Evolutionary conservation across 768 basidiomycete species (phyloP).

Genomic region (Crassisporium funariophilum): DNA sequence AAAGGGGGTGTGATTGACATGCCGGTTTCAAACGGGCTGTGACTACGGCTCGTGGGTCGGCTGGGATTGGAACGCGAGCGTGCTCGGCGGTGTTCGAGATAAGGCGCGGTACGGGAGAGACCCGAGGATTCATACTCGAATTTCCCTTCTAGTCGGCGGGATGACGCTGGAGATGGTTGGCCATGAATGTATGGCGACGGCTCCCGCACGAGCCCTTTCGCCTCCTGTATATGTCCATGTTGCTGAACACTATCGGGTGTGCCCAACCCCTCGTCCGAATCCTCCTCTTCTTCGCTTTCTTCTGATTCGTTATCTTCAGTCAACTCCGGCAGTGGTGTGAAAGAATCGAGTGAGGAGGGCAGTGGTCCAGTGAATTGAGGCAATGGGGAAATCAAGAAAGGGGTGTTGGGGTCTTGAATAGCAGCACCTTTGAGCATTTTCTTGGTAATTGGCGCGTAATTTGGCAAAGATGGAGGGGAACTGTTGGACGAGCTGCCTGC

Average conservation of each 20-base stretch:
- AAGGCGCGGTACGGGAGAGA: slow-evolving; percentile 22
- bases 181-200: slow-evolving; percentile 13
- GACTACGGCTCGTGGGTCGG: slow-evolving; percentile 24
- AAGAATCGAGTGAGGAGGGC: slow-evolving; percentile 31
- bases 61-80: slow-evolving; percentile 33
- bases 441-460: slow-evolving; percentile 33
- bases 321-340: slow-evolving; percentile 38
- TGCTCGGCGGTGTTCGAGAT: slow-evolving; percentile 24
- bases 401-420: slow-evolving; percentile 33
- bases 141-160: slow-evolving; percentile 2
- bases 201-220: neutral
- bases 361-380: slow-evolving; percentile 40
- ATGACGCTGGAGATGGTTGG: slow-evolving; percentile 4
- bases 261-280: slow-evolving; percentile 17
- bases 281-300: slow-evolving; percentile 25
- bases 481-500: slow-evolving; percentile 9
- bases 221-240: slow-evolving; percentile 9
- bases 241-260: slow-evolving; percentile 22
- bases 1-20: slow-evolving; percentile 14
- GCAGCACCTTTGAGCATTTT: slow-evolving; percentile 34
- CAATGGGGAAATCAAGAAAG: slow-evolving; percentile 43
- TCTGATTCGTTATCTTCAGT: slow-evolving; percentile 28
- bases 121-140: slow-evolving; percentile 19
- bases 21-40: slow-evolving; percentile 22
- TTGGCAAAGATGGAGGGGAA: slow-evolving; percentile 14